Base-by-base conservation (phyloP, 192 early-diverging fungal species). In the Spizellomyces sp. region DNA sequence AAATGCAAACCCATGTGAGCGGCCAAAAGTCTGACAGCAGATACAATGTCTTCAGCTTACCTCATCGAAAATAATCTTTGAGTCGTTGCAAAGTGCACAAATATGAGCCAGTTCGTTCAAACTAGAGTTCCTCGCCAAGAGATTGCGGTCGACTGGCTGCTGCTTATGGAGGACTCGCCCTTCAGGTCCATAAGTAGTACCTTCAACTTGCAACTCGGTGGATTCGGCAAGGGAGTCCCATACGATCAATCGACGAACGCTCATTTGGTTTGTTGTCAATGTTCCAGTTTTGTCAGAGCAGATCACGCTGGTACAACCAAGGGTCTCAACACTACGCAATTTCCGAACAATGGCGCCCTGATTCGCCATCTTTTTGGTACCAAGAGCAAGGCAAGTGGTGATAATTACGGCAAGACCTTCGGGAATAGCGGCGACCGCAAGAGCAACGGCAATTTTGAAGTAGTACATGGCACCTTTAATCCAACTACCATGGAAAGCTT, bases 271-370 rank as follows among this genome's bases (percentile, higher is more conserved):
- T 36, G 95, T 98, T 10, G 98, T 99, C 75, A 99, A 84, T 44
- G 98, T 99, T 60, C 98, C 98, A 15, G 98, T 99, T 85, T 99
- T 99, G 87, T 99, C 98, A 8, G 95, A 96, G 81, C 98, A 99
- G 76, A 99, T 98, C 59, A 98, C 93, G 75, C 89, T 91, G 36
- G 96, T 98, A 80, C 96, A 95, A 8, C 98, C 98, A 46, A 99
- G 85, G 1, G 98, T 98, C 83, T 99, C 98, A 57, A 99, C 96
- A 47, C 87, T 88, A 36, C 91, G 92, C 60, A 99, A 79, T 60
- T 90, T 90, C 21, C 98, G 88, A 41, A 99, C 98, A 79, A 99
- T 98, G 21, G 98, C 98, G 66, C 94, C 90, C 83, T 93, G 89
- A 52, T 89, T 86, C 63, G 98, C 96, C 98, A 99, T 98, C 79